Percentiles rank a stretch among this genome's conserved stretches.
These are phyloP conservation scores for Lolium perenne DNA, from an alignment of 176 grass and related monocot species.

Conservation along the genomic window DNA sequence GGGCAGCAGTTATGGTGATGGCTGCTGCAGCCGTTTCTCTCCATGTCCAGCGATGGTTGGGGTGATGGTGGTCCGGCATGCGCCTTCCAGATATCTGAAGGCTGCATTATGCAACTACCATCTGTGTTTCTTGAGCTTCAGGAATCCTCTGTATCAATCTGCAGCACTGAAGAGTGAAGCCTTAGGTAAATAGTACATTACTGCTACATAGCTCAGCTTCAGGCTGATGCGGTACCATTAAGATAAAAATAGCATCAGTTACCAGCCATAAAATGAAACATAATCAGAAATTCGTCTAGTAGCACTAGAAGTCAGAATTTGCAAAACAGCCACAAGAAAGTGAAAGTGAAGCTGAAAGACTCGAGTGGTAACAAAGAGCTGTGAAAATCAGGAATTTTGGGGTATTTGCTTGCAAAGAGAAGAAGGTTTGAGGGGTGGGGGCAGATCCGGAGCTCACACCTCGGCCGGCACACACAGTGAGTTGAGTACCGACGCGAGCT, in stretches of 20 bases:
- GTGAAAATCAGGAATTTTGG: too few species aligned
- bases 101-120: slow-evolving; percentile 64
- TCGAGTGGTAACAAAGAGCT: neutral
- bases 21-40: slow-evolving; percentile 59
- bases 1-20: slow-evolving; percentile 49
- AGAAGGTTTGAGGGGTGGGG: too few species aligned
- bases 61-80: slow-evolving; percentile 54
- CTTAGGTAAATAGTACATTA: neutral
- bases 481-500: too few species aligned
- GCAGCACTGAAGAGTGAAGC: slow-evolving; percentile 14
- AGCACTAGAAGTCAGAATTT: neutral
- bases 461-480: neutral
- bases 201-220: neutral
- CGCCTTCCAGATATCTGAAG: slow-evolving; percentile 53
- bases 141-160: slow-evolving; percentile 18
- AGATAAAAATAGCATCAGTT: neutral
- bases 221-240: neutral
- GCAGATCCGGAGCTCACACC: too few species aligned
- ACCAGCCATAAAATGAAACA: neutral
- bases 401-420: too few species aligned
- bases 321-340: neutral
- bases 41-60: slow-evolving; percentile 59
- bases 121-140: slow-evolving; percentile 36
- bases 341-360: neutral
- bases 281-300: neutral